Conservation (phyloP, 2,329 filamentous ascomycete genomes). For the Xylaria digitata region DNA sequence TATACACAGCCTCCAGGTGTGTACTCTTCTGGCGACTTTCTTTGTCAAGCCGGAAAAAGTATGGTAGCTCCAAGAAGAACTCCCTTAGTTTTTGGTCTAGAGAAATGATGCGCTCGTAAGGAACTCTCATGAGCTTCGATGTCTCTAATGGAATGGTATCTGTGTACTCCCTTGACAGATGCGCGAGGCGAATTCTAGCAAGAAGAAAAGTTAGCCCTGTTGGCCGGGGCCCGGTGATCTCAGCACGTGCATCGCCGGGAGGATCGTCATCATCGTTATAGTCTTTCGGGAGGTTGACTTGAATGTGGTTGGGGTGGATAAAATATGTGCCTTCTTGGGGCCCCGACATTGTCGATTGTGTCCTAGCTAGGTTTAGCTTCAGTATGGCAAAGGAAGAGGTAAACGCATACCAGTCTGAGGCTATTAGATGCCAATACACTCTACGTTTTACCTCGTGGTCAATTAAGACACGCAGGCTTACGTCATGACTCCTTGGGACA, state of each 20-base stretch:
- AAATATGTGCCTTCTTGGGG: constrained; percentile 42
- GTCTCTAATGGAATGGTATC: constrained; percentile 38
- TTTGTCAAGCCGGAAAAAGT: constrained; percentile 35
- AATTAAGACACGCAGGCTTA: constrained; percentile 23
- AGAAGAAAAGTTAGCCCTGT: constrained; percentile 39
- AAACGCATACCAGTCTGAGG: constrained; percentile 35
- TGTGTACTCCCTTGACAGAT: constrained; percentile 38
- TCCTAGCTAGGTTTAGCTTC: constrained; percentile 29
- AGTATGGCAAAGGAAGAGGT: not conserved
- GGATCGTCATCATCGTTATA: constrained; percentile 31
- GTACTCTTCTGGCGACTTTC: constrained; percentile 38
- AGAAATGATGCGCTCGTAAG: constrained; percentile 36
- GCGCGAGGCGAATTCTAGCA: constrained; percentile 36
- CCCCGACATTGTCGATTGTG: constrained; percentile 41
- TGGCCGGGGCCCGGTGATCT: constrained; percentile 18
- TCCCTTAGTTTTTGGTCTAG: constrained; percentile 36
- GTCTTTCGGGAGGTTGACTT: constrained; percentile 36
- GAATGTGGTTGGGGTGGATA: constrained; percentile 40
- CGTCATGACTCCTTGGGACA: not conserved
- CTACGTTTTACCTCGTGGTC: constrained; percentile 38
- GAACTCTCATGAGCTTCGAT: constrained; percentile 31
- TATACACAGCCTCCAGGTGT: constrained; percentile 37
- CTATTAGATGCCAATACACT: constrained; percentile 38
- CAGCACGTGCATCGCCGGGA: constrained; percentile 3
- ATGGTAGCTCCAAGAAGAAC: constrained; percentile 33